phyloP scores from a whole-genome alignment of 108 stramenopile species.

The Skeletonema tropicum region DNA sequence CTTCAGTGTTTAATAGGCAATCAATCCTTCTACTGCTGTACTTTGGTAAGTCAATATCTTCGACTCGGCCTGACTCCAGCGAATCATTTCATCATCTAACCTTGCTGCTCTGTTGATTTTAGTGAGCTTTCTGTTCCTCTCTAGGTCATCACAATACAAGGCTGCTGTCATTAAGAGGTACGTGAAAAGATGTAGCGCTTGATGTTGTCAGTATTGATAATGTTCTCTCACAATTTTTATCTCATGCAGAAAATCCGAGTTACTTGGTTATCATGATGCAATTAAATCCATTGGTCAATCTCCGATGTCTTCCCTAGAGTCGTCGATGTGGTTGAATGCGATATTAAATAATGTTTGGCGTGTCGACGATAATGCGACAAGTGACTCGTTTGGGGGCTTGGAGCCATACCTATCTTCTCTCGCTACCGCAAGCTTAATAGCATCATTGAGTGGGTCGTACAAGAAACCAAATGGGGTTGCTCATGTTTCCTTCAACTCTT shows the following conservation, averaged over 20 bases:
- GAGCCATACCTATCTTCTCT: constrained; percentile 33
- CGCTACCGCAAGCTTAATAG: constrained; percentile 8
- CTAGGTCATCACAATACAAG: constrained; percentile 38
- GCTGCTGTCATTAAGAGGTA: constrained; percentile 32
- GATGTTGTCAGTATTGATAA: background rate
- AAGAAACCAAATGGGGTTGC: constrained; percentile 43
- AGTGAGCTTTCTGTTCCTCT: constrained; percentile 22
- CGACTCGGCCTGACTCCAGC: too few species aligned
- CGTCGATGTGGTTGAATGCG: constrained; percentile 47
- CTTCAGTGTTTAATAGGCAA: constrained; percentile 20
- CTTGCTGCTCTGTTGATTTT: background rate
- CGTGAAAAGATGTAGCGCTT: background rate
- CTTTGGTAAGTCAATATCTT: background rate
- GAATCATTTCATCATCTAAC: background rate
- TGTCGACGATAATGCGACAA: background rate
- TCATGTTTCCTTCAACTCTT: constrained; percentile 43
- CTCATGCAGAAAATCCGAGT: constrained; percentile 20
- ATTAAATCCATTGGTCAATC: constrained; percentile 37
- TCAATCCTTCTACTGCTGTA: constrained; percentile 21
- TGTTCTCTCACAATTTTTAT: background rate
- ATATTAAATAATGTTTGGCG: constrained; percentile 36
- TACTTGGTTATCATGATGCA: constrained; percentile 32
- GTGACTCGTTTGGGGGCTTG: constrained; percentile 20
- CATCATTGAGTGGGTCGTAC: constrained; percentile 22
- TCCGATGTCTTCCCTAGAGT: constrained; percentile 14